A percentile compares a stretch with the other conserved stretches of the same genome.
These are phyloP conservation scores for Trametes cingulata DNA, from an alignment of 768 basidiomycete species.

Conservation along the genomic window DNA sequence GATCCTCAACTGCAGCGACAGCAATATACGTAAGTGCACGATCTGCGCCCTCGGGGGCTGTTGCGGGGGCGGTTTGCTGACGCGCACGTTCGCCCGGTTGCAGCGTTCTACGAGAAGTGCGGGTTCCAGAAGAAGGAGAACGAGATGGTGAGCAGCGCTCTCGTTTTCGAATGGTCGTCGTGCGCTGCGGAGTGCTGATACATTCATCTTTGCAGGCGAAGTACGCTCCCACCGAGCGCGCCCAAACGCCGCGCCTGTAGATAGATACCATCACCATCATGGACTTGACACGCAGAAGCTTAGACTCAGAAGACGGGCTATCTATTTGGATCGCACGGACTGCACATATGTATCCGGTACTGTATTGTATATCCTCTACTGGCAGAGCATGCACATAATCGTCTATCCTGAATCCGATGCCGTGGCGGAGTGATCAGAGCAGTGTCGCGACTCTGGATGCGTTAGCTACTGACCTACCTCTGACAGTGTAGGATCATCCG, in stretches of 20 bases:
- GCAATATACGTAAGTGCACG: constrained; percentile 82
- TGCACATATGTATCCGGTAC: constrained; percentile 20
- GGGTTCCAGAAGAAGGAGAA: constrained; percentile 89
- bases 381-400: constrained; percentile 6
- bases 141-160: constrained; percentile 71
- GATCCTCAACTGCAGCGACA: constrained; percentile 90
- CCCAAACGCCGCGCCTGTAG: constrained; percentile 41
- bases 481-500: background rate
- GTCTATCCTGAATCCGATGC: too few species aligned
- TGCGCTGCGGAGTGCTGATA: constrained; percentile 4
- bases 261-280: background rate
- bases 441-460: too few species aligned
- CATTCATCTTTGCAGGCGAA: constrained; percentile 47
- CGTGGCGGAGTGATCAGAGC: too few species aligned
- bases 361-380: constrained; percentile 8
- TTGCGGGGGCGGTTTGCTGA: background rate
- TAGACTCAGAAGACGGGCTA: constrained; percentile 3
- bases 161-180: background rate
- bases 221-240: constrained; percentile 49
- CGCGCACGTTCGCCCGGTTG: background rate
- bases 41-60: background rate
- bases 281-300: constrained; percentile 2
- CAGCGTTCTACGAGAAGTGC: constrained; percentile 98
- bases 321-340: constrained; percentile 12
- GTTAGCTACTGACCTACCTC: too few species aligned